phyloP scores from a whole-genome alignment of 2,329 filamentous ascomycete species.

The Orbilia blumenaviensis region DNA sequence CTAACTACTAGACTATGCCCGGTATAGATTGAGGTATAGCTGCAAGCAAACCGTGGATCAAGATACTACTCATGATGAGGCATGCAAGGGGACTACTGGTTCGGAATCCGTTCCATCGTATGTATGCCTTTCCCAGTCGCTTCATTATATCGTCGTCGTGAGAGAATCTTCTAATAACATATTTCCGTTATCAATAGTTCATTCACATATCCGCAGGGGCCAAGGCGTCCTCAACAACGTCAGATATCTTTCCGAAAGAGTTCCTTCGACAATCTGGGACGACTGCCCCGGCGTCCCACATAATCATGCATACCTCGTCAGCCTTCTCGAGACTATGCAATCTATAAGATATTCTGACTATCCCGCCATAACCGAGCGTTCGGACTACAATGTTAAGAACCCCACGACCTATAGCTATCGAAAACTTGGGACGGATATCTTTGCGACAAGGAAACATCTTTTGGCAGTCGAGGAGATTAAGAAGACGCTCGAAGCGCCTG shows the following conservation, averaged over 20 bases:
- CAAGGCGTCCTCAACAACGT: background rate
- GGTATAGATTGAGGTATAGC: too few relatives aligned
- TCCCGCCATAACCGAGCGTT: conserved; percentile 13
- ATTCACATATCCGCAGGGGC: background rate
- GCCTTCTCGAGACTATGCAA: background rate
- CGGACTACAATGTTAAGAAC: background rate
- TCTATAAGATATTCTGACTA: background rate
- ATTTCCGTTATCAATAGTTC: background rate
- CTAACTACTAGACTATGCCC: too few relatives aligned
- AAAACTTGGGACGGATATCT: conserved; percentile 15
- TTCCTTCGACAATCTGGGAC: background rate
- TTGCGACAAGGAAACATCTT: background rate
- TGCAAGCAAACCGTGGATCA: too few relatives aligned
- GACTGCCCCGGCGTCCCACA: conserved; percentile 8
- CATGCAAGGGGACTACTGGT: background rate
- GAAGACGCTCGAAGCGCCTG: background rate
- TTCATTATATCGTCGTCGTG: background rate
- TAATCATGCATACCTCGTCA: conserved; percentile 16
- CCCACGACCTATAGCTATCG: background rate
- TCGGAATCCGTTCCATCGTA: conserved; percentile 24
- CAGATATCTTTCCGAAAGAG: background rate
- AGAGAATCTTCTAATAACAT: background rate
- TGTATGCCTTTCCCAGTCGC: too few relatives aligned
- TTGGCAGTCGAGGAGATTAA: background rate
- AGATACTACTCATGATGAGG: background rate